Base-by-base conservation (phyloP, 768 basidiomycete genomes). In the Phanerochaete carnosa region DNA sequence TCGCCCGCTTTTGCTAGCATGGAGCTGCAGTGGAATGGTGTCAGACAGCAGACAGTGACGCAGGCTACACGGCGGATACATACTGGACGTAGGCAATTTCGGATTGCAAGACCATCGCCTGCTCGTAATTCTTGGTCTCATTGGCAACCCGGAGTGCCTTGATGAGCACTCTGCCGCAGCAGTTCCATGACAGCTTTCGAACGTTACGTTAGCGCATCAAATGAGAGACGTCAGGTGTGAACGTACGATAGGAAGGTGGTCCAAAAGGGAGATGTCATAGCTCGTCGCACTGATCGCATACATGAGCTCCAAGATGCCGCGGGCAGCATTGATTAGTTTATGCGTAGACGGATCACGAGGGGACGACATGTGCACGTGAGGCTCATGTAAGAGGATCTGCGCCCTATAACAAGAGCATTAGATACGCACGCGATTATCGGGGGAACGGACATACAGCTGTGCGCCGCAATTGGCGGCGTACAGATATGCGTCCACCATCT, bases 71-170 rank as follows among this genome's bases (percentile, higher is more conserved):
- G 9, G 13, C 19, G 23, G 39, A 46, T 11, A 76, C 86, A 53
- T 55, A 89, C 89, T 82, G 78, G 22, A 92, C 77, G 66, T 87
- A 89, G 58, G 85, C 83, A 28, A 90, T 74, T 69, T 92, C 90
- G 16, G 77, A 74, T n/a, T 80, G 82, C 13, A 91, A 70, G 12
- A 81, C 85, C 1, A 79, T 67, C 23, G 82, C 77, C 68, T 87
- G 86, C 35, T 86, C 84, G 22, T 74, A 65, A 57, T 79, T 80
- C n/a, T 83, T 79, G 4, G 79, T 79, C 30, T 87, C 81, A 32
- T 83, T 75, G 4, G 88, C 84, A 28, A 83, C 86, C 63, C 84
- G 81, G 32, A 89, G 72, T 69, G 90, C 90, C 16, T 86, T 79
- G 16, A 84, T 80, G 22, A 92, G 77, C 13, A 88, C 86, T 30